Base-by-base conservation (phyloP, 2,329 filamentous ascomycete species). In the Colletotrichum viniferum region DNA sequence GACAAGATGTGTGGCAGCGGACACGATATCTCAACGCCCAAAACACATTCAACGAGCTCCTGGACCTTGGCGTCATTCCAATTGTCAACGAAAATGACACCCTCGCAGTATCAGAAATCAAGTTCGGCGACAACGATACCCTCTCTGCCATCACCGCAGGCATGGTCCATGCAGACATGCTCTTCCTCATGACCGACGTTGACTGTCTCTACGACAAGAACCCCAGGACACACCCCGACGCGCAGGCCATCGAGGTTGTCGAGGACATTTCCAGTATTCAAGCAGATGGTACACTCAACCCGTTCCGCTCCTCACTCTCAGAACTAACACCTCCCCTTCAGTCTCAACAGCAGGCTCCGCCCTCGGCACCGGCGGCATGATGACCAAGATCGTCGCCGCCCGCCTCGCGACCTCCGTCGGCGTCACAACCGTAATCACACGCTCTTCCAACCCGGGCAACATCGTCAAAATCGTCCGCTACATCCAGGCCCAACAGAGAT, bases 11-110 rank as follows among this genome's bases (percentile, higher is more conserved):
- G 26, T 26, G 3, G 38, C 76, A 96, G 92, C 93, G 95, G 76
- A 96, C 95, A 32, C 94, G 98, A 88, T 99, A 98, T 83, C 90
- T 96, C 77, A 99, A 99, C 86, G 97, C 97, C 1, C 96, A 98
- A 85, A 98, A 98, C 82, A 98, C 97, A 0, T 95, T 99, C 83
- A 91, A 92, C 68, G 95, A 98, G 84, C 90, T 98, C 62, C 87
- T 99, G 21, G 93, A 96, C 80, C 97, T 98, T 94, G 96, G 96
- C 3, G 96, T 98, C 30, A 97, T 99, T 77, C 97, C 97, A 12
- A 98, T 99, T 80, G 97, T 99, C 78, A 99, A 99, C 81, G 97
- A 99, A 86, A 99, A 99, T 84, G 97, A 99, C 84, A 99, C 97
- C 4, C 87, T 99, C 70, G 95, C 96, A 28, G 97, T 99, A 78